phyloP scores from a whole-genome alignment of 2,329 filamentous ascomycete genomes.

The Akanthomyces lecanii region DNA sequence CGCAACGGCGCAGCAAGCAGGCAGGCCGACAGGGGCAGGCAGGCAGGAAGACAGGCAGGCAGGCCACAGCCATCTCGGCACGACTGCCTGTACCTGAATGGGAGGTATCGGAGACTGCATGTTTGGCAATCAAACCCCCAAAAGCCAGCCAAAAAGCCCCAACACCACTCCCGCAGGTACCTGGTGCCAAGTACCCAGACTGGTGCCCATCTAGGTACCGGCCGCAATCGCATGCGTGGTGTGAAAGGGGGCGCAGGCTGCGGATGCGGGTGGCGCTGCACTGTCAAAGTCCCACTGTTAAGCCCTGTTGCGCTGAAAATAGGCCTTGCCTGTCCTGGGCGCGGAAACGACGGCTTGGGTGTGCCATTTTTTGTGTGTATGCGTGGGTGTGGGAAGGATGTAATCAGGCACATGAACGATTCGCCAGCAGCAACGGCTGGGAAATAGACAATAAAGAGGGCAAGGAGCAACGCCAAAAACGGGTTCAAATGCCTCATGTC shows the following conservation, averaged over 20 bases:
- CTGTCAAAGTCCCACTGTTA: slow-evolving; percentile 13
- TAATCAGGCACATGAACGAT: not conserved
- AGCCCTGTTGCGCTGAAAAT: slow-evolving; percentile 17
- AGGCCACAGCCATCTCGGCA: not conserved
- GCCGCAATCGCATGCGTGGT: not conserved
- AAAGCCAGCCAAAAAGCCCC: not conserved
- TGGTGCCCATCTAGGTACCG: not conserved
- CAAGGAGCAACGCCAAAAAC: not conserved
- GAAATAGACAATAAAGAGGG: not conserved
- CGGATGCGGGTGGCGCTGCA: slow-evolving; percentile 6
- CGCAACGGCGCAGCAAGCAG: not conserved
- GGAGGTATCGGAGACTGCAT: no score
- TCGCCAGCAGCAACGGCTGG: not conserved
- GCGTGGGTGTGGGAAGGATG: not conserved
- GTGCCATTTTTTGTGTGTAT: not conserved
- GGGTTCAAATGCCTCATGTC: not conserved
- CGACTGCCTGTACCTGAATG: not conserved
- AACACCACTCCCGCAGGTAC: not conserved
- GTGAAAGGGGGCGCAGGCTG: slow-evolving; percentile 5
- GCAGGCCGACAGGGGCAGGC: not conserved
- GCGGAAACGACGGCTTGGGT: slow-evolving; percentile 3
- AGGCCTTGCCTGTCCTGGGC: slow-evolving; percentile 5
- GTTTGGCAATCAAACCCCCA: no score
- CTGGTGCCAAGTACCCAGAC: not conserved
- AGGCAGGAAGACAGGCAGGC: no score